Percentiles rank a stretch among this genome's conserved stretches.
These are phyloP conservation scores for Mycosphaerella sp. DNA, from an alignment of 2,329 filamentous ascomycete species.

Conservation along the genomic window DNA sequence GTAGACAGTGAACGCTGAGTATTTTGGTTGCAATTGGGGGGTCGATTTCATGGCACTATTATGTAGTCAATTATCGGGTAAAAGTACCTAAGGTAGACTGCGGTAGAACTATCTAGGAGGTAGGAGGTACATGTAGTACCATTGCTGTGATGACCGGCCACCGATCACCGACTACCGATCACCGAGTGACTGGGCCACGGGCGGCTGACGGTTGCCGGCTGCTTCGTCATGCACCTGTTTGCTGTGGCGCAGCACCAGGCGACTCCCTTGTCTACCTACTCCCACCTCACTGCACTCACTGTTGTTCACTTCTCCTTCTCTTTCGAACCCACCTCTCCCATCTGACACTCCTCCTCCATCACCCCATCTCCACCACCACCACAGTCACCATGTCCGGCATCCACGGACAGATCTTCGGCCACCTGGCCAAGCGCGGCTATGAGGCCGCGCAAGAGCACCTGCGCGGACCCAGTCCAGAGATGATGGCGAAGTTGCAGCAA, in stretches of 20 bases:
- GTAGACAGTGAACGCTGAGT: not conserved
- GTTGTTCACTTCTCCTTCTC: too few relatives aligned
- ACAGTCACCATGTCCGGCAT: slow-evolving; percentile 22
- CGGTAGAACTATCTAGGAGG: too few relatives aligned
- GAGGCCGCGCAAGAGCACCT: slow-evolving; percentile 26
- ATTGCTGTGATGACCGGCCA: not conserved
- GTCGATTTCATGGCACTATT: too few relatives aligned
- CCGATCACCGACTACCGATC: not conserved
- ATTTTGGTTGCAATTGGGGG: too few relatives aligned
- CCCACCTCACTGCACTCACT: not conserved
- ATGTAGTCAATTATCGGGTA: too few relatives aligned
- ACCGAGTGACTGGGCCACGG: too few relatives aligned
- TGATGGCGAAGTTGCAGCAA: slow-evolving; percentile 24
- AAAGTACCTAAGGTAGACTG: too few relatives aligned
- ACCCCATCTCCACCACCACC: not conserved
- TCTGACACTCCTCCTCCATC: not conserved
- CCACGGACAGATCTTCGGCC: slow-evolving; percentile 28
- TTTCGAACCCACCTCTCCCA: not conserved
- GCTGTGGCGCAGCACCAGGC: too few relatives aligned
- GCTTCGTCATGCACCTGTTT: too few relatives aligned
- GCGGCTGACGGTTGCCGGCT: too few relatives aligned
- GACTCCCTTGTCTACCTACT: not conserved
- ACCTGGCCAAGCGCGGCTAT: slow-evolving; percentile 31
- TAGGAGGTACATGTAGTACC: too few relatives aligned
- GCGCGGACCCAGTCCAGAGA: slow-evolving; percentile 13